Evolutionary conservation across 306 rosid genomes (phyloP), one percentile per base, ranked within the genome.

Genomic region (Cucurbita moschata): DNA sequence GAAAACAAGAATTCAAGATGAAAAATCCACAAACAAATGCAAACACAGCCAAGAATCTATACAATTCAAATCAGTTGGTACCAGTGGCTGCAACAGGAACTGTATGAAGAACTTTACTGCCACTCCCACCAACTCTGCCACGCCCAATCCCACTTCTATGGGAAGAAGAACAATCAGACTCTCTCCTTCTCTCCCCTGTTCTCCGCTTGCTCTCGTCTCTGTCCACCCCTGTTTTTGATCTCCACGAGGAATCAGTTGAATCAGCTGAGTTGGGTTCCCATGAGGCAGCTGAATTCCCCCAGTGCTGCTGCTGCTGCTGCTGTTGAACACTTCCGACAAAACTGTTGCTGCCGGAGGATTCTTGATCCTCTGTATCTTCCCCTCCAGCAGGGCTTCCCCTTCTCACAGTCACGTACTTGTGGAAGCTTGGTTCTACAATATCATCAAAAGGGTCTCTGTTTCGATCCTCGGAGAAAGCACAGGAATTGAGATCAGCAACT

Each of bases 401-500:
- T 44, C 76, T 83, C 72, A 93, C 85, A 10, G 98, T 93, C 80
- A 87, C 90, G 53, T 88, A 93, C 83, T 85, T 93, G 26, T 93
- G 98, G 71, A 93, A 86, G 77, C 97, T 90, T 2, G 96, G 90
- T 79, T 90, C 87, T 77, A 74, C 81, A 71, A 88, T 79, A 75
- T 93, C 97, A 72, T 93, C 96, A 78, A 88, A 80, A 38, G 96
- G 90, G 43, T 90, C 90, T 66, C 83, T 84, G 76, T 62, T 84
- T 77, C 61, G 79, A 74, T 82, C 86, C 26, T 83, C 87, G 10
- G 88, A 81, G 87, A 79, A 81, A 59, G 86, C 76, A 10, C 85
- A 79, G 51, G 90, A 80, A 75, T 93, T 90, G 77, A 93, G 94
- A 77, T 93, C 91, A n/a, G 98, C 94, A 53, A 93, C 96, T 59